phyloP scores from a whole-genome alignment of 805 yeast genomes.

The Candida silvatica region DNA sequence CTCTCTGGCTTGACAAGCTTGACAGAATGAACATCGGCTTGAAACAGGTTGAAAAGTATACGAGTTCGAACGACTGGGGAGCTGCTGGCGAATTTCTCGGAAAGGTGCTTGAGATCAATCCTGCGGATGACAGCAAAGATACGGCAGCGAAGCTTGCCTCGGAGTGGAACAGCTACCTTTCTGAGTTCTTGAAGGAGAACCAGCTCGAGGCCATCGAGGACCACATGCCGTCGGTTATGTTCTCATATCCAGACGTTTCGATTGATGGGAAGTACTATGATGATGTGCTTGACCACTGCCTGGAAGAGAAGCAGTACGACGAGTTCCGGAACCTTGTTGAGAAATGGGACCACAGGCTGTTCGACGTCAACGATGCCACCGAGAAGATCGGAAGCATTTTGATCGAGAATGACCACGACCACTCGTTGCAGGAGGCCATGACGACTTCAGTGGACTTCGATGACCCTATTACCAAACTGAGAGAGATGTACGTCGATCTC shows the following conservation, averaged over 20 bases:
- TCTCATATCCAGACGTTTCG: slow-evolving; percentile 5
- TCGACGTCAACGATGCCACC: slow-evolving; percentile 36
- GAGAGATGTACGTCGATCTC: slow-evolving; percentile 40
- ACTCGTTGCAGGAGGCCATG: slow-evolving; percentile 1
- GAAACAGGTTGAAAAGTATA: slow-evolving; percentile 37
- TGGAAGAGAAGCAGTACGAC: slow-evolving; percentile 25
- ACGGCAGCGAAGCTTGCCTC: slow-evolving; percentile 17
- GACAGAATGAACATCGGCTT: slow-evolving; percentile 56
- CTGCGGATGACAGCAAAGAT: slow-evolving; percentile 14
- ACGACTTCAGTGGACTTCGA: slow-evolving; percentile 3
- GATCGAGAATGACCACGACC: slow-evolving; percentile 20
- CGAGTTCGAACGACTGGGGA: slow-evolving; percentile 42
- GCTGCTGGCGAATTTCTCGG: slow-evolving; percentile 44
- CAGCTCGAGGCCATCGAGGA: slow-evolving; percentile 39
- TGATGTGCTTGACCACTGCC: slow-evolving; percentile 35
- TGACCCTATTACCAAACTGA: slow-evolving; percentile 16
- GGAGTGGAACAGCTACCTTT: slow-evolving; percentile 63
- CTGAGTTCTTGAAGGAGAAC: slow-evolving; percentile 38
- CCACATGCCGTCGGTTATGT: slow-evolving; percentile 43
- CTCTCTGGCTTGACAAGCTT: slow-evolving; percentile 38
- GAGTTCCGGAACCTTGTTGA: slow-evolving; percentile 35
- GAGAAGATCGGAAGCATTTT: slow-evolving; percentile 37
- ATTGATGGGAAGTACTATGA: slow-evolving; percentile 33
- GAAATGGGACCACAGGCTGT: slow-evolving; percentile 52
- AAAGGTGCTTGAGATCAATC: slow-evolving; percentile 26